Conservation (phyloP, 352 stramenopile species). For the Pythium sp. region DNA sequence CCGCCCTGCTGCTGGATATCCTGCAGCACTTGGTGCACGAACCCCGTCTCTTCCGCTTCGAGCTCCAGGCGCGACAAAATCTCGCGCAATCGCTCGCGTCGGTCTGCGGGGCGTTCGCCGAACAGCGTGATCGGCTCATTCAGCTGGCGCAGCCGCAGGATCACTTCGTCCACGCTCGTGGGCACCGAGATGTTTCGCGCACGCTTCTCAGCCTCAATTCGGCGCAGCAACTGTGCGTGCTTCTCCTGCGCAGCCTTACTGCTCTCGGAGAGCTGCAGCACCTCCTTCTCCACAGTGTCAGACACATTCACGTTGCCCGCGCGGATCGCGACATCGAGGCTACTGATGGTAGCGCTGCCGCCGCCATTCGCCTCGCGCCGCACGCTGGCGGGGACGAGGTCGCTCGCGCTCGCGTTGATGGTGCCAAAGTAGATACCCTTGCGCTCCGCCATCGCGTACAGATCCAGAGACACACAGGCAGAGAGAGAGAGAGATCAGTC, state of each 20-base stretch:
- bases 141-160: slow-evolving; percentile 84
- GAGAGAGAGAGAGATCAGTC: neutral
- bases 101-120: slow-evolving; percentile 93
- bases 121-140: slow-evolving; percentile 95
- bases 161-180: slow-evolving; percentile 91
- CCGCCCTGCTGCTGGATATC: slow-evolving; percentile 45
- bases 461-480: neutral
- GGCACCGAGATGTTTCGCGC: slow-evolving; percentile 91
- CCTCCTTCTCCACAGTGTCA: slow-evolving; percentile 74
- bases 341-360: slow-evolving; percentile 13
- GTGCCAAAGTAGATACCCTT: slow-evolving; percentile 83
- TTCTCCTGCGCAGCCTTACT: slow-evolving; percentile 84
- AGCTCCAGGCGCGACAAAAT: slow-evolving; percentile 83
- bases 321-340: slow-evolving; percentile 69
- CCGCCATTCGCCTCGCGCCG: slow-evolving; percentile 15
- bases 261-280: slow-evolving; percentile 82
- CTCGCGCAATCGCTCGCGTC: slow-evolving; percentile 91
- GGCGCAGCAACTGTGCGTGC: slow-evolving; percentile 80
- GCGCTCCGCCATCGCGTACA: slow-evolving; percentile 50
- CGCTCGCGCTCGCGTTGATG: slow-evolving; percentile 36
- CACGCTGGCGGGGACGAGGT: slow-evolving; percentile 49
- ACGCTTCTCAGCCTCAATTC: slow-evolving; percentile 90
- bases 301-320: slow-evolving; percentile 82
- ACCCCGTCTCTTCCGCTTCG: slow-evolving; percentile 61
- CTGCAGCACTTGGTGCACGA: slow-evolving; percentile 55